Evolutionary conservation across 2,329 filamentous ascomycete species (phyloP).

Genomic region (Alternaria arbusti): DNA sequence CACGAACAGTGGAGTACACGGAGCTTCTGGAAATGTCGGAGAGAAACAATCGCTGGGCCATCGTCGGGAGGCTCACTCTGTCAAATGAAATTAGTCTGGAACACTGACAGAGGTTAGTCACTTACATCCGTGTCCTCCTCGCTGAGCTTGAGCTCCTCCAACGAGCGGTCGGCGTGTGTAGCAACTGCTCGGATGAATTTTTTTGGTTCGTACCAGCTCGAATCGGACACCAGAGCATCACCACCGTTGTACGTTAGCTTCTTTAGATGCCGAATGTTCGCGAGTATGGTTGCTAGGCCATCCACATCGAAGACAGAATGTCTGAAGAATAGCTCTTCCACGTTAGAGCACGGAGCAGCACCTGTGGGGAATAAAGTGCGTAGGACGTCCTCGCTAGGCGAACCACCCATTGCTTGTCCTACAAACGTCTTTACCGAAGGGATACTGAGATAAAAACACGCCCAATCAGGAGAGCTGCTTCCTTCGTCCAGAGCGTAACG

Average conservation of each 20-base stretch:
- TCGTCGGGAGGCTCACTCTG: neutral
- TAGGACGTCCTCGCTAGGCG: neutral
- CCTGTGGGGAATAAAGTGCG: neutral
- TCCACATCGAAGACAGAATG: constrained; percentile 9
- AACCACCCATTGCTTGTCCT: constrained; percentile 16
- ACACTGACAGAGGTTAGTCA: too few relatives aligned
- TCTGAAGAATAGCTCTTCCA: constrained; percentile 14
- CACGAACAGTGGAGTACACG: neutral
- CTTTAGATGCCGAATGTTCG: constrained; percentile 10
- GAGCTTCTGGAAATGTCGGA: neutral
- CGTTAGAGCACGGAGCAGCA: constrained; percentile 10
- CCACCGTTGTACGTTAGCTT: constrained; percentile 15
- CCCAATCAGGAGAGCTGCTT: constrained; percentile 9
- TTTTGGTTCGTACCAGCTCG: constrained; percentile 8
- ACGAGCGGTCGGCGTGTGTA: constrained; percentile 6
- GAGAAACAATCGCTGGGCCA: neutral
- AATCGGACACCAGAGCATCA: neutral
- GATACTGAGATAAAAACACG: constrained; percentile 13
- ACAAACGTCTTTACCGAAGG: constrained; percentile 20
- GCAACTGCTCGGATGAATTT: constrained; percentile 10
- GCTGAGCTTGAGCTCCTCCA: constrained; percentile 8
- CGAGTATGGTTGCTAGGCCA: constrained; percentile 8
- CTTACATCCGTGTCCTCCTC: neutral
- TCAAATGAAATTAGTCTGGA: neutral
- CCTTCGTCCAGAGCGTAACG: constrained; percentile 13